A percentile compares a stretch with the other conserved stretches of the same genome.
phyloP scores from a whole-genome alignment of 2,329 filamentous ascomycete species.

The Ophiostoma pallidulum region DNA sequence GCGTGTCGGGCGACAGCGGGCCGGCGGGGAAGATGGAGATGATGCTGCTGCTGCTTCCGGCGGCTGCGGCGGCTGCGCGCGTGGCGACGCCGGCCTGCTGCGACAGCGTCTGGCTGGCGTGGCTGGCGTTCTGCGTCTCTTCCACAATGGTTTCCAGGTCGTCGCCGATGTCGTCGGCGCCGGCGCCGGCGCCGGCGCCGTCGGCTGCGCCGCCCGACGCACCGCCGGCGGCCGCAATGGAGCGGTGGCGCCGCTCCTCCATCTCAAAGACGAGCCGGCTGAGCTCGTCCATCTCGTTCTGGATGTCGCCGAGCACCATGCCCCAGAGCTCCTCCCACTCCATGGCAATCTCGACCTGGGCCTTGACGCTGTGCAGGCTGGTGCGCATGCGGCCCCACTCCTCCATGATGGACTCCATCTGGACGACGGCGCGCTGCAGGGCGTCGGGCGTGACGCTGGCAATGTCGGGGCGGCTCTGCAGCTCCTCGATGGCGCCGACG shows the following conservation, averaged over 20 bases:
- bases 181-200: too few relatives aligned
- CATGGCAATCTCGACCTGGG: conserved; percentile 93
- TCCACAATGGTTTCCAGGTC: conserved; percentile 87
- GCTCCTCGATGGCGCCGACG: conserved; percentile 82
- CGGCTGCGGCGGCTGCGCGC: conserved; percentile 36
- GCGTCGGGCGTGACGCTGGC: conserved; percentile 59
- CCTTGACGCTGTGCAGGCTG: conserved; percentile 69
- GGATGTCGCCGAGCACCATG: conserved; percentile 84
- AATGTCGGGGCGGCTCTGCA: conserved; percentile 74
- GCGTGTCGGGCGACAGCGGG: conserved; percentile 44
- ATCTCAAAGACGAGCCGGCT: conserved; percentile 81
- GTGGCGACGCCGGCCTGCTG: too few relatives aligned
- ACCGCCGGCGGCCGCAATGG: conserved; percentile 55
- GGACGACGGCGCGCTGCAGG: conserved; percentile 63
- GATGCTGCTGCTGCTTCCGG: conserved; percentile 57
- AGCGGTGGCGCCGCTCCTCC: conserved; percentile 88
- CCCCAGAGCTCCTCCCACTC: conserved; percentile 99
- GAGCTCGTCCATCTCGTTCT: conserved; percentile 59
- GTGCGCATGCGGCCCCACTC: conserved; percentile 79
- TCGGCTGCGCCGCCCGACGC: too few relatives aligned
- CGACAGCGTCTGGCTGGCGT: conserved; percentile 17
- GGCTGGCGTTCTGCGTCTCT: conserved; percentile 45
- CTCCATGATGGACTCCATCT: conserved; percentile 79
- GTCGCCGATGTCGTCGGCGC: conserved; percentile 66
- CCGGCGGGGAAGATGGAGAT: conserved; percentile 54